phyloP scores from a whole-genome alignment of 495 filamentous ascomycete genomes.

The Bacidia rubella region DNA sequence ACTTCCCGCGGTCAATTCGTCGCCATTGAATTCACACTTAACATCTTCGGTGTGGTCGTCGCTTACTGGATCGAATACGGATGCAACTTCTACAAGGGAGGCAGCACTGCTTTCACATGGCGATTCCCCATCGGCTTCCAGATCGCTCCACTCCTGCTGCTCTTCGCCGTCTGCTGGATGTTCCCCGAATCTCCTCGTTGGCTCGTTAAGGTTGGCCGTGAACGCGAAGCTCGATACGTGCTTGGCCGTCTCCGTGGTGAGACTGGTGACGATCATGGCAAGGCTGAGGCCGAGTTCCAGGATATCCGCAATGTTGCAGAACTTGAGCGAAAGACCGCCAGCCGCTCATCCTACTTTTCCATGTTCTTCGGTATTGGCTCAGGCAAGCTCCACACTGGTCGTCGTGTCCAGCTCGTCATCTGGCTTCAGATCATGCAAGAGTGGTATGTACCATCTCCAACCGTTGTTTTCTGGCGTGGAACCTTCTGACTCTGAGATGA shows the following conservation, averaged over 20 bases:
- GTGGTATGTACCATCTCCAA: too few relatives aligned
- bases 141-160: conserved; percentile 38
- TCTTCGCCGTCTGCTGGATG: conserved; percentile 34
- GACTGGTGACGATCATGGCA: conserved; percentile 33
- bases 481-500: too few relatives aligned
- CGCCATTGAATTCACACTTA: conserved; percentile 56
- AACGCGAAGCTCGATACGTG: conserved; percentile 40
- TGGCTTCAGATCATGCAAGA: conserved; percentile 64
- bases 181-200: conserved; percentile 50
- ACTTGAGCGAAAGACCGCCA: conserved; percentile 36
- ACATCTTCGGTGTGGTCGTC: conserved; percentile 51
- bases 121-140: conserved; percentile 62
- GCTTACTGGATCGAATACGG: conserved; percentile 57
- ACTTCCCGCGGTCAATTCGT: conserved; percentile 56
- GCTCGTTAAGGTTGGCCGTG: conserved; percentile 39
- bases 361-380: conserved; percentile 52
- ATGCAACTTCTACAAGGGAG: conserved; percentile 40
- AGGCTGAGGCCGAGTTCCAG: conserved; percentile 46
- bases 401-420: conserved; percentile 53
- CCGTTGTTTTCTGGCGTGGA: conserved; percentile 50
- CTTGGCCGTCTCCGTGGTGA: conserved; percentile 43
- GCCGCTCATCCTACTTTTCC: conserved; percentile 40
- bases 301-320: conserved; percentile 48
- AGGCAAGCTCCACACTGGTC: conserved; percentile 47
- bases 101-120: conserved; percentile 43